A percentile compares a stretch with the other conserved stretches of the same genome.
phyloP scores from a whole-genome alignment of 2,329 filamentous ascomycete species.

The Fusarium anguioides region DNA sequence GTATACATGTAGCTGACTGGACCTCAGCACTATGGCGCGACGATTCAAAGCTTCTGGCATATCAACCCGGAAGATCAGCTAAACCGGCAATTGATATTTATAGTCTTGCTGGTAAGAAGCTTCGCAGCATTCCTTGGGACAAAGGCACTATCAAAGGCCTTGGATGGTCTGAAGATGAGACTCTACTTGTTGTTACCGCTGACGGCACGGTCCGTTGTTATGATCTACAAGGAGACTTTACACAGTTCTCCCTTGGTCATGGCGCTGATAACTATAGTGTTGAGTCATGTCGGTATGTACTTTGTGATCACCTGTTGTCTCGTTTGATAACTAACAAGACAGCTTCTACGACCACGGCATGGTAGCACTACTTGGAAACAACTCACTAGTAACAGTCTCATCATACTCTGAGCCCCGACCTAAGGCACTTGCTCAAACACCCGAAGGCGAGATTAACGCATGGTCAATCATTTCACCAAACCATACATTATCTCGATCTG shows the following conservation, averaged over 20 bases:
- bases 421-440: slow-evolving; percentile 79
- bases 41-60: slow-evolving; percentile 83
- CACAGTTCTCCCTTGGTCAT: slow-evolving; percentile 90
- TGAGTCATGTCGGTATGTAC: slow-evolving; percentile 75
- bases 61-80: slow-evolving; percentile 74
- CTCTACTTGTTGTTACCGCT: slow-evolving; percentile 85
- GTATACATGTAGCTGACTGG: slow-evolving; percentile 15
- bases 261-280: slow-evolving; percentile 91
- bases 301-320: neutral
- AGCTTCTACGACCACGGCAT: slow-evolving; percentile 91
- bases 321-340: slow-evolving; percentile 21
- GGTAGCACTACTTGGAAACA: slow-evolving; percentile 90
- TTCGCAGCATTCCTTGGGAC: slow-evolving; percentile 91
- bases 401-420: slow-evolving; percentile 92
- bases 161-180: slow-evolving; percentile 97
- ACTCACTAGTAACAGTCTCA: slow-evolving; percentile 85
- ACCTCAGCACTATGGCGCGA: slow-evolving; percentile 84
- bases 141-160: slow-evolving; percentile 87
- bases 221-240: slow-evolving; percentile 94
- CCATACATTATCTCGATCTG: slow-evolving; percentile 89
- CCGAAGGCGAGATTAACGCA: slow-evolving; percentile 82
- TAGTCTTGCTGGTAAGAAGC: slow-evolving; percentile 88
- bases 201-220: slow-evolving; percentile 94
- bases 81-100: slow-evolving; percentile 95
- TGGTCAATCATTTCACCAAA: slow-evolving; percentile 92